A percentile compares a stretch with the other conserved stretches of the same genome.
phyloP scores from a whole-genome alignment of 805 yeast genomes.

The Starmerella sp. region DNA sequence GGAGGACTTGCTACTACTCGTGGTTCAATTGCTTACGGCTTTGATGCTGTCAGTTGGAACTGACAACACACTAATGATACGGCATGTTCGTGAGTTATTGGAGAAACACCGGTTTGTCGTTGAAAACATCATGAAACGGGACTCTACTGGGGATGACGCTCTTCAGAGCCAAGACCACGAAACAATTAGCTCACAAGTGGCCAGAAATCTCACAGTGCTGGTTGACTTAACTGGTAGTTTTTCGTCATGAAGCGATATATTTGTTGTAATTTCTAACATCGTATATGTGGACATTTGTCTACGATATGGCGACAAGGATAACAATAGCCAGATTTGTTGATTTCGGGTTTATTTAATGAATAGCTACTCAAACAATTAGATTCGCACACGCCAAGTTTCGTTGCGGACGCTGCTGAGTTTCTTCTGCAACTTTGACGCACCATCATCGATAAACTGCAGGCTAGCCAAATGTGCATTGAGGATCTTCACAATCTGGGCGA shows the following conservation, averaged over 20 bases:
- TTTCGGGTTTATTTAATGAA: neutral
- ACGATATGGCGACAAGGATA: too few species aligned
- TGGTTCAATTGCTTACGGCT: constrained; percentile 61
- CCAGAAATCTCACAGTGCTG: constrained; percentile 1
- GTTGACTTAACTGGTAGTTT: neutral
- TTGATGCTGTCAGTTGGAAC: constrained; percentile 67
- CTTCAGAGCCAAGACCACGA: neutral
- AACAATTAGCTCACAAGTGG: constrained; percentile 2
- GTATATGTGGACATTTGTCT: neutral
- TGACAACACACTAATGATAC: constrained; percentile 48
- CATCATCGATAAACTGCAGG: constrained; percentile 71
- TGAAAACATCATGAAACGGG: constrained; percentile 5
- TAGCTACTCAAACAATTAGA: neutral
- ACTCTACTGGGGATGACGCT: neutral
- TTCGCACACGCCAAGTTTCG: constrained; percentile 9
- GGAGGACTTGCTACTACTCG: constrained; percentile 59
- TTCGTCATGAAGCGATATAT: too few species aligned
- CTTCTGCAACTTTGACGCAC: constrained; percentile 55
- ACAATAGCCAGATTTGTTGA: too few species aligned
- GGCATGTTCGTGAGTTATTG: constrained; percentile 43
- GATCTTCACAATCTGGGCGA: constrained; percentile 52
- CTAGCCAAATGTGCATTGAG: constrained; percentile 84
- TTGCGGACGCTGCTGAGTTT: constrained; percentile 37
- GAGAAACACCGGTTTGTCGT: constrained; percentile 33
- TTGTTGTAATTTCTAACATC: too few species aligned